Percentiles rank a stretch among this genome's conserved stretches.
phyloP scores from a whole-genome alignment of 2,329 filamentous ascomycete genomes.

The Magnaporthiopsis incrustans region DNA sequence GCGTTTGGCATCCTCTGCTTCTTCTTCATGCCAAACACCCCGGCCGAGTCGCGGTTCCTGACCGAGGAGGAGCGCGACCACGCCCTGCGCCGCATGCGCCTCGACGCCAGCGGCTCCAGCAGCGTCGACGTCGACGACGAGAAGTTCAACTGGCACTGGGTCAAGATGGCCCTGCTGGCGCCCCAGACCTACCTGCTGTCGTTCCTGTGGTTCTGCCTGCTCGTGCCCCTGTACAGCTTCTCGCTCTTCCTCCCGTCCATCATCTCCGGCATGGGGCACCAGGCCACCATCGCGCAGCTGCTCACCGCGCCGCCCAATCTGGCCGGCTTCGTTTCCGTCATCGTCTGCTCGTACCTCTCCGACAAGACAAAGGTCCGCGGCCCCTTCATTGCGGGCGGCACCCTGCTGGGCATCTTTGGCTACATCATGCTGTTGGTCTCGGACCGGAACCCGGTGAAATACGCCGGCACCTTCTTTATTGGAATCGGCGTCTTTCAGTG shows the following conservation, averaged over 20 bases:
- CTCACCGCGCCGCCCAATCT: conserved; percentile 29
- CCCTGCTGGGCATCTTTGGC: conserved; percentile 22
- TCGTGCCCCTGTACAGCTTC: conserved; percentile 26
- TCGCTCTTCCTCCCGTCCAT: conserved; percentile 38
- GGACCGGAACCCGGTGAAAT: conserved; percentile 22
- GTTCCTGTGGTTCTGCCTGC: conserved; percentile 18
- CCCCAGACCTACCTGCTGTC: conserved; percentile 21
- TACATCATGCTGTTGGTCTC: conserved; percentile 27
- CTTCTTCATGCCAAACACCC: conserved; percentile 28
- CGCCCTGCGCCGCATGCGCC: conserved; percentile 17
- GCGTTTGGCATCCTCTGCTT: conserved; percentile 51
- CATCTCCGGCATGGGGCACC: conserved; percentile 32
- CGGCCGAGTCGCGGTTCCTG: conserved; percentile 18
- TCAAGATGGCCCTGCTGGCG: conserved; percentile 21
- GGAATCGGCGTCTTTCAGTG: conserved; percentile 22
- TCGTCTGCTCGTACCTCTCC: conserved; percentile 24
- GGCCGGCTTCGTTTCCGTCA: conserved; percentile 23
- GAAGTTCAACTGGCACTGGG: conserved; percentile 32
- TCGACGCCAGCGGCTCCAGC: conserved; percentile 18
- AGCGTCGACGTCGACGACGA: conserved; percentile 25
- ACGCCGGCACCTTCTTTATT: conserved; percentile 27
- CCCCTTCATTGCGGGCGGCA: conserved; percentile 23
- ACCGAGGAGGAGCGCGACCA: conserved; percentile 16
- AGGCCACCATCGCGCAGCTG: conserved; percentile 26
- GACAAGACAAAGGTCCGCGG: conserved; percentile 23